Evolutionary conservation across 1,284 basidiomycete species (phyloP), one percentile per base, ranked within the genome.

Genomic region (Cryptococcus hybrid): DNA sequence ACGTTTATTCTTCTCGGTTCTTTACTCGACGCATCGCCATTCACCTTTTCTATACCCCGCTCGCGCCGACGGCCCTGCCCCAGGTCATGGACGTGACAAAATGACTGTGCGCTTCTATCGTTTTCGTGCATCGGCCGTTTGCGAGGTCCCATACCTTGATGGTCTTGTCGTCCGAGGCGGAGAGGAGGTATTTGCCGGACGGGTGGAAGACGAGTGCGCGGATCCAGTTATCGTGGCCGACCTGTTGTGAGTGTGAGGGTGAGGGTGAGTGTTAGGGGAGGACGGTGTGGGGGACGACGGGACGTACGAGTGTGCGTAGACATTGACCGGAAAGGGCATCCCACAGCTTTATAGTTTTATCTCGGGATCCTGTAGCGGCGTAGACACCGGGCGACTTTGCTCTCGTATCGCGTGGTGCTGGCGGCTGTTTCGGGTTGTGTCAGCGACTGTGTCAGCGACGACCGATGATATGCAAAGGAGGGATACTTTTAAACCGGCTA

Each of bases 101-200:
- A 70, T 92, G 90, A 3, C 82, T 83, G 73, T 94, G 92, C 1
- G 90, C 90, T 61, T 93, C 89, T 47, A 94, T 82, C 43, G 85
- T 89, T 78, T 89, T 90, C 69, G 89, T 89, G 59, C 91, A 84
- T 1, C 90, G 88, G 3, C 76, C 75, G 3, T 87, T 88, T 40
- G 83, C 81, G 42, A 95, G 80, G 64, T 95, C 92, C 92, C 92
- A 95, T 12, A 92, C 82, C 7, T 89, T 85, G 68, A 94, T 85
- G 7, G 90, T 91, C 78, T 92, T 90, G 81, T 95, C 92, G 75
- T 95, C 92, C 5, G 89, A 89, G 1, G 88, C 90, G 2, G 90
- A 92, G 12, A 95, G 81, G 4, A 95, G 84, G 71, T 85, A 87
- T 75, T 92, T 92, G 43, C 92, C 92, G 6, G 84, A 85, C 0